phyloP scores from a whole-genome alignment of 495 filamentous ascomycete species.

The Achaetomiella virescens region DNA sequence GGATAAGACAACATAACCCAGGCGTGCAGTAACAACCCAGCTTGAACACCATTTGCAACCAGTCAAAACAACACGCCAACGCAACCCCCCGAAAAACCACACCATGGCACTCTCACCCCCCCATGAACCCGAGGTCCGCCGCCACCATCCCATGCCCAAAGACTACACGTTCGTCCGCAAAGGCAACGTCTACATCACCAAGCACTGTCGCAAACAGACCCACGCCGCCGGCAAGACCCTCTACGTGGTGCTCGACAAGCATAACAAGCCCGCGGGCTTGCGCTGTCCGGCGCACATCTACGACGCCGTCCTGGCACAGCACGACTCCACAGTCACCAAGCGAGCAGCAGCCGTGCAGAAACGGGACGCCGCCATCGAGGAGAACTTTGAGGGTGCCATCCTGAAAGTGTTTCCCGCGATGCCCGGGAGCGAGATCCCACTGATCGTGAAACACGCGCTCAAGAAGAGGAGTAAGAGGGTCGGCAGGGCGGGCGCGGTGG shows the following conservation, averaged over 20 bases:
- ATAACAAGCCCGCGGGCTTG: slow-evolving; percentile 27
- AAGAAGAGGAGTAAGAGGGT: slow-evolving; percentile 32
- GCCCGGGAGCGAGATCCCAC: slow-evolving; percentile 17
- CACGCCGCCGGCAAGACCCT: slow-evolving; percentile 23
- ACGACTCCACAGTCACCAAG: slow-evolving; percentile 22
- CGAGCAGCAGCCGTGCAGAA: slow-evolving; percentile 24
- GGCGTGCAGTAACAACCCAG: no score
- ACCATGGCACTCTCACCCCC: no score
- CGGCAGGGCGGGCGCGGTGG: slow-evolving; percentile 26
- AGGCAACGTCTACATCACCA: slow-evolving; percentile 35
- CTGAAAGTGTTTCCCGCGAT: slow-evolving; percentile 26
- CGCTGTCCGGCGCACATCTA: slow-evolving; percentile 32
- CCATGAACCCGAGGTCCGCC: slow-evolving; percentile 17
- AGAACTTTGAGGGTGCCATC: slow-evolving; percentile 23
- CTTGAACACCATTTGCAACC: no score
- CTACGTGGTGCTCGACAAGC: slow-evolving; percentile 29
- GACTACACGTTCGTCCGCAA: slow-evolving; percentile 35
- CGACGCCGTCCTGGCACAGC: slow-evolving; percentile 18
- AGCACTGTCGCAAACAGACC: slow-evolving; percentile 32
- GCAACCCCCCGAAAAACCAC: no score
- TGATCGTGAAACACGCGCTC: slow-evolving; percentile 25
- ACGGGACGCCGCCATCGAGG: slow-evolving; percentile 25
- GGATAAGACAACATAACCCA: no score
- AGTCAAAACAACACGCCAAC: no score
- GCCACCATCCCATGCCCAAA: slow-evolving; percentile 19